A percentile compares a stretch with the other conserved stretches of the same genome.
Evolutionary conservation across 257 asterid species (phyloP).

Genomic region (Salvia rosmarinus): DNA sequence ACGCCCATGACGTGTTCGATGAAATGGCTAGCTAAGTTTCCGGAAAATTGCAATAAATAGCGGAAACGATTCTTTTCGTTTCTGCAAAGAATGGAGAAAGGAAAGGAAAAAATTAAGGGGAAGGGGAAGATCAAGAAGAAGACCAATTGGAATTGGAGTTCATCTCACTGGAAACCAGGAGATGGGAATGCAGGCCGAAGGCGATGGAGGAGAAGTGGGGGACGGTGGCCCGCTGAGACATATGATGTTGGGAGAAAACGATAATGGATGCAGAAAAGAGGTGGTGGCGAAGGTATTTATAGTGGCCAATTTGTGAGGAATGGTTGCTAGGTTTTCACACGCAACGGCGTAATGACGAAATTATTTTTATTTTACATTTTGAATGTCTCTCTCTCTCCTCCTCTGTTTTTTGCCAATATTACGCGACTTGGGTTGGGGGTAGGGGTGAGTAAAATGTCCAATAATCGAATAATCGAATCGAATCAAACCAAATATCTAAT

Average conservation of each 20-base stretch:
- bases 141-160: conserved; percentile 66
- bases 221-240: conserved; percentile 85
- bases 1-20: conserved; percentile 57
- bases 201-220: conserved; percentile 86
- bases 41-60: background rate
- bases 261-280: background rate
- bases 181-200: conserved; percentile 80
- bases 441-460: no score
- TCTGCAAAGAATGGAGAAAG: conserved; percentile 2
- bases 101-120: background rate
- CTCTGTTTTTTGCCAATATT: background rate
- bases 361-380: background rate
- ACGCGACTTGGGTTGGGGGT: background rate
- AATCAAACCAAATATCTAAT: no score
- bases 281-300: conserved; percentile 39
- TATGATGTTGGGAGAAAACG: conserved; percentile 38
- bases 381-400: background rate
- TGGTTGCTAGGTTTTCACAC: conserved; percentile 42
- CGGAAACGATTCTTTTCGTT: conserved; percentile 25
- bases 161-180: conserved; percentile 98
- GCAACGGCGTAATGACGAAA: conserved; percentile 18
- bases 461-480: no score
- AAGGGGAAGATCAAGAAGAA: background rate
- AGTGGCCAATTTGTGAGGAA: no score
- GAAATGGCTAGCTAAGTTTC: background rate